Conservation (phyloP, 2,329 filamentous ascomycete genomes). For the Ceratocystis albifundus region DNA sequence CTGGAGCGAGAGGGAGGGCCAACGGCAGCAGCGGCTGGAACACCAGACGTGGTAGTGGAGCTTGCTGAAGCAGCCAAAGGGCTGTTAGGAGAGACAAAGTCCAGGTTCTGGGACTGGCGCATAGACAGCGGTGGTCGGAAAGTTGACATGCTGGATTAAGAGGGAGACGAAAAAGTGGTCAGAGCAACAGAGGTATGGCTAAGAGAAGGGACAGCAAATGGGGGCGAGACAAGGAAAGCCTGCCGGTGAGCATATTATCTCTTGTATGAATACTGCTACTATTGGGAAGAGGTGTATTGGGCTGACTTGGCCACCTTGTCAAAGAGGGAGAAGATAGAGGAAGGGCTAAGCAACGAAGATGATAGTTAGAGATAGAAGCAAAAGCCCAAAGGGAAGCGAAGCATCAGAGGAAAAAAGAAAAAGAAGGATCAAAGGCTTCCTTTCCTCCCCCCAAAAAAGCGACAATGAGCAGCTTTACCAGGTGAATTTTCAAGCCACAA, state of each 20-base stretch:
- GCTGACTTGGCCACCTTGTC: not conserved
- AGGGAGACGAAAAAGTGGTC: not conserved
- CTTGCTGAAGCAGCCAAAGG: conserved; percentile 32
- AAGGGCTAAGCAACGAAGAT: not conserved
- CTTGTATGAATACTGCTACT: not conserved
- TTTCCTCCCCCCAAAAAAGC: not conserved
- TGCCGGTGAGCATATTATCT: conserved; percentile 11
- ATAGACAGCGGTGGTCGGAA: conserved; percentile 26
- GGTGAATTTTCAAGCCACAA: conserved; percentile 7
- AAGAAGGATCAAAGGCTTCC: not conserved
- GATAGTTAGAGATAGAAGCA: not conserved
- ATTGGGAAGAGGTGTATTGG: not conserved
- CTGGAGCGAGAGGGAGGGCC: conserved; percentile 16
- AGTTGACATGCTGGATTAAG: conserved; percentile 33
- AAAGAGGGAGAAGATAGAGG: not conserved
- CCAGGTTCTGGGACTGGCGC: conserved; percentile 31
- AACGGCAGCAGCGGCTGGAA: conserved; percentile 4
- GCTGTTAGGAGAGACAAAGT: conserved; percentile 25
- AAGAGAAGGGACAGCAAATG: not conserved
- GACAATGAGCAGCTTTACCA: not conserved
- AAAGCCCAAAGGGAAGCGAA: conserved; percentile 1
- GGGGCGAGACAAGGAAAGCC: conserved; percentile 4
- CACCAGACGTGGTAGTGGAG: conserved; percentile 11
- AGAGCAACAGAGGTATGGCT: not conserved
- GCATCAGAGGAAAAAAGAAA: not conserved